A percentile compares a stretch with the other conserved stretches of the same genome.
Conservation (phyloP, 73 alveolate species). For the Symbiodinium pilosum region DNA sequence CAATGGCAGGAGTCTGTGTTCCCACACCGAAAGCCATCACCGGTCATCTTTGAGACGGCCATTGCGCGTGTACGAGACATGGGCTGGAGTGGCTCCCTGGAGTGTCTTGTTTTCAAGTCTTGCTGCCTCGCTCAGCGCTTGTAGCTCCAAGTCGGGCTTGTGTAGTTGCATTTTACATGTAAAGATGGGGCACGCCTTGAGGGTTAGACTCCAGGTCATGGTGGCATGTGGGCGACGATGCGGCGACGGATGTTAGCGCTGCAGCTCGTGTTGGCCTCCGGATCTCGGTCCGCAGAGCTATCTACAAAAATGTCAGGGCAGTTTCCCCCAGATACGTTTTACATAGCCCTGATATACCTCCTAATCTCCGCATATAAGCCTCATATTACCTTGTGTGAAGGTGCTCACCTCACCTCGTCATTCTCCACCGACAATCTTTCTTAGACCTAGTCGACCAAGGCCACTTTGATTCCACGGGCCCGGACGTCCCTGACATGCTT, state of each 20-base stretch:
- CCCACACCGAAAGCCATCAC: constrained; percentile 82
- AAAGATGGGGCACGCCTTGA: too few species aligned
- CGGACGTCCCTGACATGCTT: too few species aligned
- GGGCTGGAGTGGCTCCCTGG: constrained; percentile 28
- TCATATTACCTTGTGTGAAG: too few species aligned
- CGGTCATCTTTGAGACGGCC: constrained; percentile 49
- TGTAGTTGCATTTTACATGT: neutral
- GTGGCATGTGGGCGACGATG: constrained; percentile 91
- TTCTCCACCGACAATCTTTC: too few species aligned
- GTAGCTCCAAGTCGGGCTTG: neutral
- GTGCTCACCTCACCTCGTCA: too few species aligned
- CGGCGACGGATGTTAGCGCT: constrained; percentile 58
- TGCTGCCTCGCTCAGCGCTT: neutral
- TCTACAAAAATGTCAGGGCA: too few species aligned
- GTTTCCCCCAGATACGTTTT: too few species aligned
- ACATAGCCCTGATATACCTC: too few species aligned
- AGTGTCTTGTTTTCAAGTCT: neutral
- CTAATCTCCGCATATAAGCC: too few species aligned
- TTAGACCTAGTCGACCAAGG: too few species aligned
- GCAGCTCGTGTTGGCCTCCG: constrained; percentile 80
- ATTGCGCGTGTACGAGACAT: constrained; percentile 1
- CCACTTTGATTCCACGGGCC: too few species aligned
- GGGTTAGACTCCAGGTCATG: constrained; percentile 1
- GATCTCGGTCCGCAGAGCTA: neutral
- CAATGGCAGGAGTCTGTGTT: constrained; percentile 26